Percentiles rank a stretch among this genome's conserved stretches.
phyloP scores from a whole-genome alignment of 495 filamentous ascomycete genomes.

The Pyrenula aspistea region DNA sequence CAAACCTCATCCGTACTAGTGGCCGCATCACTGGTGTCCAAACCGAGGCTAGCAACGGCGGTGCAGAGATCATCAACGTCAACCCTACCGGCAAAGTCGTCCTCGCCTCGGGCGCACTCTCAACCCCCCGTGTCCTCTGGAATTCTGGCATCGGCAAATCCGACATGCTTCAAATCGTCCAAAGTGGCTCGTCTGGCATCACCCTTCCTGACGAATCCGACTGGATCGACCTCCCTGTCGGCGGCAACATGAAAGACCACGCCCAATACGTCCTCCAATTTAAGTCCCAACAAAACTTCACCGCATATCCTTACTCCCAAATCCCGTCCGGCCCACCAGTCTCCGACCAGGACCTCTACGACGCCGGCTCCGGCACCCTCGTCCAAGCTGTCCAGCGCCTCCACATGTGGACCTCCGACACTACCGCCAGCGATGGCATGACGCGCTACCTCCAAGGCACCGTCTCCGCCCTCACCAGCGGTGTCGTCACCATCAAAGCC shows the following conservation, averaged over 20 bases:
- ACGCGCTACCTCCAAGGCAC: conserved; percentile 22
- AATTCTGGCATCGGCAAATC: conserved; percentile 48
- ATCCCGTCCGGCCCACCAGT: conserved; percentile 34
- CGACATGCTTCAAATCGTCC: conserved; percentile 44
- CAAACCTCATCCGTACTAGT: conserved; percentile 47
- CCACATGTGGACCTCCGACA: conserved; percentile 13
- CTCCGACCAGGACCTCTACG: conserved; percentile 26
- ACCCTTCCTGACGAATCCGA: conserved; percentile 38
- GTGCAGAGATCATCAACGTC: conserved; percentile 46
- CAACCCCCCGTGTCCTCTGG: conserved; percentile 55
- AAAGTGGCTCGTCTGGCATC: conserved; percentile 19
- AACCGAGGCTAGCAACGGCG: conserved; percentile 44
- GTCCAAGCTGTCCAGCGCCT: conserved; percentile 53
- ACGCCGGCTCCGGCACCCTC: conserved; percentile 44
- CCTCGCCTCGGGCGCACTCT: conserved; percentile 53
- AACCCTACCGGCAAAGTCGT: conserved; percentile 49
- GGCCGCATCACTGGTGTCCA: conserved; percentile 52
- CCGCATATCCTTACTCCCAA: conserved; percentile 51
- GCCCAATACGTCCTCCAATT: conserved; percentile 50
- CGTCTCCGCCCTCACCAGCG: conserved; percentile 13
- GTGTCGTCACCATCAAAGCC: conserved; percentile 18
- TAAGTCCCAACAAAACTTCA: conserved; percentile 45
- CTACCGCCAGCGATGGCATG: conserved; percentile 7
- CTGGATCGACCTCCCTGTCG: conserved; percentile 61
- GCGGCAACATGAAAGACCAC: conserved; percentile 61